phyloP scores from a whole-genome alignment of 495 filamentous ascomycete genomes.

The Pyrenula massariospora region DNA sequence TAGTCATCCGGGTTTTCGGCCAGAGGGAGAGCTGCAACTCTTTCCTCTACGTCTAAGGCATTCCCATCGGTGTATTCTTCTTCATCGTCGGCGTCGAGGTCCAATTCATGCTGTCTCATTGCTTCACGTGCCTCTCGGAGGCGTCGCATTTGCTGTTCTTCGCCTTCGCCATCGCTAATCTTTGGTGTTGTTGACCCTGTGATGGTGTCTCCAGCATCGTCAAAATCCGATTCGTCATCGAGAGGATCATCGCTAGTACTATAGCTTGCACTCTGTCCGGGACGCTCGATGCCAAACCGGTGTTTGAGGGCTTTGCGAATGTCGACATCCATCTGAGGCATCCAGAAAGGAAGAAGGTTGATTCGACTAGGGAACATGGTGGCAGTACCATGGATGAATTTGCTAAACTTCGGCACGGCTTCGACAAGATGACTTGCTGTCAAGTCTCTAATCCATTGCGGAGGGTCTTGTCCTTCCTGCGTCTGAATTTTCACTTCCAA shows the following conservation, averaged over 20 bases:
- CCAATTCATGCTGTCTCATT: slow-evolving; percentile 30
- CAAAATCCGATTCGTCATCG: slow-evolving; percentile 49
- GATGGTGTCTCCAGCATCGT: slow-evolving; percentile 41
- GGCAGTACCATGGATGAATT: slow-evolving; percentile 94
- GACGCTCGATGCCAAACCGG: slow-evolving; percentile 78
- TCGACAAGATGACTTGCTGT: slow-evolving; percentile 91
- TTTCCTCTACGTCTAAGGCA: slow-evolving; percentile 64
- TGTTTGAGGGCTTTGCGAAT: slow-evolving; percentile 86
- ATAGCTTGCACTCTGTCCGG: slow-evolving; percentile 56
- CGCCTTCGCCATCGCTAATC: slow-evolving; percentile 11
- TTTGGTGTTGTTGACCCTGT: slow-evolving; percentile 5
- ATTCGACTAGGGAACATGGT: slow-evolving; percentile 79
- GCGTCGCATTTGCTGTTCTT: slow-evolving; percentile 13
- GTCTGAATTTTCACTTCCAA: slow-evolving; percentile 98
- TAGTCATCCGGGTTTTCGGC: slow-evolving; percentile 54
- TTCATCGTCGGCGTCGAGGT: slow-evolving; percentile 22
- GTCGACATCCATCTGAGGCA: slow-evolving; percentile 95
- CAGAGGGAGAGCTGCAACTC: slow-evolving; percentile 47
- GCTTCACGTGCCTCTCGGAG: slow-evolving; percentile 34
- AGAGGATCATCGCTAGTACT: slow-evolving; percentile 64
- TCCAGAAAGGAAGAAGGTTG: slow-evolving; percentile 89
- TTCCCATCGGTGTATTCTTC: slow-evolving; percentile 29
- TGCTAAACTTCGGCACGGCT: slow-evolving; percentile 96
- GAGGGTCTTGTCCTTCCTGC: slow-evolving; percentile 90
- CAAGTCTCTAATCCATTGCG: slow-evolving; percentile 88